Evolutionary conservation across 2,329 filamentous ascomycete genomes (phyloP), one percentile per base, ranked within the genome.

Genomic region (Laburnicola sp.): DNA sequence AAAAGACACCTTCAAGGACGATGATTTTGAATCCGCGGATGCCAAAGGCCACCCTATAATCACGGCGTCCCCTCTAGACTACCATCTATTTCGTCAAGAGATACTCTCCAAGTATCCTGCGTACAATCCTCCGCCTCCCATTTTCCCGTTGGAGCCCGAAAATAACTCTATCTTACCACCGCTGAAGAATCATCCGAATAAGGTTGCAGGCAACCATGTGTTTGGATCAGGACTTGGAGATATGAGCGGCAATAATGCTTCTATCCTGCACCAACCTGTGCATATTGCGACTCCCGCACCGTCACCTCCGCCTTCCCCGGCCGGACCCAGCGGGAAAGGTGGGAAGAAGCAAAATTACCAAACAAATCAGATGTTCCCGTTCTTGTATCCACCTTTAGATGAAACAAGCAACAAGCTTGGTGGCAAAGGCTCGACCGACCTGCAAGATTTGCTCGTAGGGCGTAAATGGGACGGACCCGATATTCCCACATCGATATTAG

Each of bases 331-430:
- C 25, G 91, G 91, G 0, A 99, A 97, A 72, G 90, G 89, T 45
- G 92, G 88, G 0, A 99, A 99, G 79, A 99, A 99, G 70, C 94
- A 99, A 67, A 99, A 97, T 62, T 99, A 99, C 65, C 94, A 99
- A 72, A 99, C 94, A 0, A 99, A 99, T 67, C 94, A 99, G 64
- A 94, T 97, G 68, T 97, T 99, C 59, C 94, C 94, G 0, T 97
- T 99, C 68, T 86, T 99, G 76, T 99, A 99, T 62, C 94, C 94
- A 2, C 94, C 94, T 1, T 78, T 97, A 16, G 93, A 97, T 72
- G 87, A 86, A 55, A 87, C 85, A 23, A 96, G 91, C 74, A 96
- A 96, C 68, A 89, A 87, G 61, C 86, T 93, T 32, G 93, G 94
- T 44, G 93, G 93, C 1, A 97, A 96, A 69, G 92, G 92, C 9